phyloP scores from a whole-genome alignment of 176 grass and related monocot species.

The Metroxylon sagu region DNA sequence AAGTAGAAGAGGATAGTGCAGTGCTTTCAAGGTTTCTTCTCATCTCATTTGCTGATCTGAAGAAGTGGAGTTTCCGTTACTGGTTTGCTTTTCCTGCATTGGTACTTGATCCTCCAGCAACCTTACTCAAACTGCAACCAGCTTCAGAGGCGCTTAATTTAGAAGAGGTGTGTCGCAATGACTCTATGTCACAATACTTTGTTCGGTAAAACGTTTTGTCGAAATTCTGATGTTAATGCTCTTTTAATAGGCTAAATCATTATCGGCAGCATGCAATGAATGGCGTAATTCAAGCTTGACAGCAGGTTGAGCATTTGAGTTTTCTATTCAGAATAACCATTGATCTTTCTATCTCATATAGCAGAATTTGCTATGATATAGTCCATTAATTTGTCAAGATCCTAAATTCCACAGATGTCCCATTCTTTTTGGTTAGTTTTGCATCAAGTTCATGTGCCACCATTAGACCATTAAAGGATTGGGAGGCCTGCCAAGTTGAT shows the following conservation, averaged over 20 bases:
- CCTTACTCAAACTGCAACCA: constrained; percentile 33
- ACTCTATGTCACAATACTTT: constrained; percentile 2
- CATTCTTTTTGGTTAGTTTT: constrained; percentile 73
- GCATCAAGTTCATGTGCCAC: constrained; percentile 32
- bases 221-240: constrained; percentile 6
- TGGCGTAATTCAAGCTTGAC: constrained; percentile 69
- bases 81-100: constrained; percentile 73
- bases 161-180: constrained; percentile 35
- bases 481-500: constrained; percentile 38
- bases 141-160: constrained; percentile 39
- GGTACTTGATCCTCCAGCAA: constrained; percentile 58
- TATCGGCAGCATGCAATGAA: constrained; percentile 36
- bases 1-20: constrained; percentile 60
- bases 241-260: constrained; percentile 39
- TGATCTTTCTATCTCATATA: not conserved
- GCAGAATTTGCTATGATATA: not conserved
- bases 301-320: constrained; percentile 41
- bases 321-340: not conserved
- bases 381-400: not conserved
- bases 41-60: constrained; percentile 92
- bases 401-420: constrained; percentile 31
- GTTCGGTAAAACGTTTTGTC: not conserved
- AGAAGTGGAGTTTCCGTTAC: constrained; percentile 81
- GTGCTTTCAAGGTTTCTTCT: constrained; percentile 66
- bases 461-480: constrained; percentile 72